Evolutionary conservation across 352 stramenopile species (phyloP), one percentile per base, ranked within the genome.

Genomic region (Phytophthora meadii): DNA sequence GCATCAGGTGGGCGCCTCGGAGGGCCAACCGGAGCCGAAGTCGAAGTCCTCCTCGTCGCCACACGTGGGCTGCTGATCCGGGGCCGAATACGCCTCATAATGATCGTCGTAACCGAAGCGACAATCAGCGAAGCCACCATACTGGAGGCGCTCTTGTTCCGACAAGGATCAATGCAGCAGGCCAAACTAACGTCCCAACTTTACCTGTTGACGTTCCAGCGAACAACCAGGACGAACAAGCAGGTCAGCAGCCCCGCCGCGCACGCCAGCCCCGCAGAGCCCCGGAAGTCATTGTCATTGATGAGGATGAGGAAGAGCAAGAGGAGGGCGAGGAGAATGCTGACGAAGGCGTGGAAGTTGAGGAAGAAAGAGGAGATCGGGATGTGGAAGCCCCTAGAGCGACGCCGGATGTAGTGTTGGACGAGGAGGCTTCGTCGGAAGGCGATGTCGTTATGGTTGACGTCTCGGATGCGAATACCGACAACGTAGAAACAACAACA

Each of bases 281-380:
- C 14, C 59, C 67, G 39, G 79, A 91, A 44, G 70, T 91, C 44
- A 91, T 91, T 47, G 72, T 91, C 27, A 91, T 91, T 72, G 82
- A 91, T 72, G 79, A 88, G 8, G 76, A 87, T 14, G 79, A 87
- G 5, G 76, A 81, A 17, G 79, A 87, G 5, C 74, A 81, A 17
- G 62, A 79, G 4, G 62, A 63, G 12, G 54, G 62, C 11, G 53
- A 54, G 25, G 32, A 54, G 0, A 47, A 55, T 15, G 32, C 37
- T 8, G 36, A 50, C 5, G 17, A 47, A 84, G 50, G 72, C 76
- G 15, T 74, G 77, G 5, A 70, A 15, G 74, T 76, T 2, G 70
- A 80, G 15, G 74, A 82, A n/a, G 78, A 77, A 8, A 56, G 67
- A 15, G 64, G 64, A 40, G 50, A 51, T 0, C 10, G 8, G 15